Conservation (phyloP, 305 asterid genomes). For the Plantago lanceolata region DNA sequence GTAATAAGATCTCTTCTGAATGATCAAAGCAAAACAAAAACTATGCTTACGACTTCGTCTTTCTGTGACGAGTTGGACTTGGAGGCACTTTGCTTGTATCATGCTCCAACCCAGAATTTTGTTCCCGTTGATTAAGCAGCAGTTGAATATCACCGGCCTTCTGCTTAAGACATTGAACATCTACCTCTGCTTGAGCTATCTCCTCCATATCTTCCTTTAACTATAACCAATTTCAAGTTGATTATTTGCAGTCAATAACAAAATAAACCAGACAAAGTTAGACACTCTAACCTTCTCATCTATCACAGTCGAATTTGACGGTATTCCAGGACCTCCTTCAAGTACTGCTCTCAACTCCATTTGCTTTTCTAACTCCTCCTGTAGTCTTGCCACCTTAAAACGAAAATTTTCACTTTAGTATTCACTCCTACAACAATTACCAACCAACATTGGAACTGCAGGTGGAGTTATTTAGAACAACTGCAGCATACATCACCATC, state of each 20-base stretch:
- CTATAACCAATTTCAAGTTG: constrained; percentile 38
- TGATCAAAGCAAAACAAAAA: constrained; percentile 15
- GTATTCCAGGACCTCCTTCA: constrained; percentile 56
- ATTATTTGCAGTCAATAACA: constrained; percentile 24
- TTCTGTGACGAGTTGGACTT: constrained; percentile 38
- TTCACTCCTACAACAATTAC: constrained; percentile 12
- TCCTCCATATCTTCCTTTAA: constrained; percentile 61
- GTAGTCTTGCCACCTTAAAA: constrained; percentile 71
- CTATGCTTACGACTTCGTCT: constrained; percentile 47
- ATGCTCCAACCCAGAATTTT: constrained; percentile 42
- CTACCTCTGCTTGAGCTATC: constrained; percentile 61
- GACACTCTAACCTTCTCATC: constrained; percentile 56
- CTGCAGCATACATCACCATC: background rate
- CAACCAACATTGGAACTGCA: constrained; percentile 10
- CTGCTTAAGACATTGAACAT: constrained; percentile 48
- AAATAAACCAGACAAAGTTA: constrained; percentile 14
- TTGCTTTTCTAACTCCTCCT: constrained; percentile 72
- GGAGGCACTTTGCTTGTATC: constrained; percentile 40
- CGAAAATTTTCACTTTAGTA: constrained; percentile 24
- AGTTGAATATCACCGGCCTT: constrained; percentile 62
- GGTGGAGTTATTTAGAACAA: constrained; percentile 1
- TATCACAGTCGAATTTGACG: constrained; percentile 43
- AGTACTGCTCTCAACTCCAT: constrained; percentile 62
- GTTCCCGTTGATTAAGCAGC: constrained; percentile 60
- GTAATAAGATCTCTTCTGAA: constrained; percentile 21